Conservation (phyloP, 257 asterid genomes). For the Capsicum baccatum region DNA sequence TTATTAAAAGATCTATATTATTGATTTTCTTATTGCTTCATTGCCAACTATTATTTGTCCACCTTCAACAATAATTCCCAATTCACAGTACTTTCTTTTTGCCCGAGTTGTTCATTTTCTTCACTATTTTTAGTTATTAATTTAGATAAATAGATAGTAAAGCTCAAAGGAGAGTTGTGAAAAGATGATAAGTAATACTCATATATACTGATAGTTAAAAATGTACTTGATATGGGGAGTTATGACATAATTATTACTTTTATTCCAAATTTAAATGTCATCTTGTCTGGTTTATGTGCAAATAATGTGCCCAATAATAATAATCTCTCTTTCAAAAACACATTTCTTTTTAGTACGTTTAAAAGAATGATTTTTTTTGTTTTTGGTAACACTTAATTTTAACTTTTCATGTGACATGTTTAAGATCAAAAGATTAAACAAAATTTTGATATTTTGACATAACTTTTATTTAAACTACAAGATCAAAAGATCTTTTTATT, state of each 20-base stretch:
- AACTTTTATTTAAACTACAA: too few relatives aligned
- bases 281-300: not conserved
- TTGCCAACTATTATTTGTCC: slow-evolving; percentile 19
- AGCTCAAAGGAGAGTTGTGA: not conserved
- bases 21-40: not conserved
- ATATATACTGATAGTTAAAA: not conserved
- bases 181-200: not conserved
- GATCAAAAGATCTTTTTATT: too few relatives aligned
- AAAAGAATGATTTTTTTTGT: too few relatives aligned
- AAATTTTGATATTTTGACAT: too few relatives aligned
- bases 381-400: too few relatives aligned
- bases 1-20: not conserved
- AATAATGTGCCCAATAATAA: not conserved
- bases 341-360: too few relatives aligned
- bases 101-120: not conserved
- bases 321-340: too few relatives aligned
- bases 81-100: not conserved
- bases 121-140: not conserved
- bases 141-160: not conserved
- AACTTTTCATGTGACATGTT: too few relatives aligned
- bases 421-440: too few relatives aligned
- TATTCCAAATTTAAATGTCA: not conserved
- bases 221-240: not conserved
- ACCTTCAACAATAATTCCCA: not conserved
- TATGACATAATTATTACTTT: not conserved